A percentile compares a stretch with the other conserved stretches of the same genome.
These are phyloP conservation scores for Syzygium grande DNA, from an alignment of 345 rosid genomes.

Conservation along the genomic window DNA sequence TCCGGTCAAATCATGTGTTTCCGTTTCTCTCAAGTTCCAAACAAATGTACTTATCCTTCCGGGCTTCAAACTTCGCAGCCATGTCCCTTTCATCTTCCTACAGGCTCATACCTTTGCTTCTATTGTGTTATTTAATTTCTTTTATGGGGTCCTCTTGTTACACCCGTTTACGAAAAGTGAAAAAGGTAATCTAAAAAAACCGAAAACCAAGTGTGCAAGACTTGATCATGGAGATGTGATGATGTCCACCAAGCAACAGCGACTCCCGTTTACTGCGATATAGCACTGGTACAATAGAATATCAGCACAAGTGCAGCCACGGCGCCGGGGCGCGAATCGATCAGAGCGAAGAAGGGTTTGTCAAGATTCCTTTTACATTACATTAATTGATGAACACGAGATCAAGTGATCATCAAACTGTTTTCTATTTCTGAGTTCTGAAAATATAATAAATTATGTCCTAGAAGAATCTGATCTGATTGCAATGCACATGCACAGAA, in stretches of 20 bases:
- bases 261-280: not conserved
- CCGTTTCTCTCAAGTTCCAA: not conserved
- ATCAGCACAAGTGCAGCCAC: not conserved
- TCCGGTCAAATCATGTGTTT: not conserved
- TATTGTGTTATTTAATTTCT: not conserved
- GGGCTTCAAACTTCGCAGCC: not conserved
- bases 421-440: not conserved
- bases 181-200: not conserved
- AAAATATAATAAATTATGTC: not conserved
- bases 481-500: not conserved
- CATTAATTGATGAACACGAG: not conserved
- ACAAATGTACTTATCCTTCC: not conserved
- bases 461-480: not conserved
- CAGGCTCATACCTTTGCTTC: not conserved
- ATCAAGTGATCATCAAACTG: not conserved
- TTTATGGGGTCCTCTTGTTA: not conserved
- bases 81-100: not conserved
- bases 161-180: not conserved
- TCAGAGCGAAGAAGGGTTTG: not conserved
- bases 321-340: not conserved
- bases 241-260: not conserved
- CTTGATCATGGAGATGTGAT: not conserved
- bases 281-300: not conserved
- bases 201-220: not conserved
- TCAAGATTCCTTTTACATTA: not conserved